These are phyloP conservation scores for Globisporangium cystogenes DNA, from an alignment of 352 stramenopile genomes.

Conservation along the genomic window DNA sequence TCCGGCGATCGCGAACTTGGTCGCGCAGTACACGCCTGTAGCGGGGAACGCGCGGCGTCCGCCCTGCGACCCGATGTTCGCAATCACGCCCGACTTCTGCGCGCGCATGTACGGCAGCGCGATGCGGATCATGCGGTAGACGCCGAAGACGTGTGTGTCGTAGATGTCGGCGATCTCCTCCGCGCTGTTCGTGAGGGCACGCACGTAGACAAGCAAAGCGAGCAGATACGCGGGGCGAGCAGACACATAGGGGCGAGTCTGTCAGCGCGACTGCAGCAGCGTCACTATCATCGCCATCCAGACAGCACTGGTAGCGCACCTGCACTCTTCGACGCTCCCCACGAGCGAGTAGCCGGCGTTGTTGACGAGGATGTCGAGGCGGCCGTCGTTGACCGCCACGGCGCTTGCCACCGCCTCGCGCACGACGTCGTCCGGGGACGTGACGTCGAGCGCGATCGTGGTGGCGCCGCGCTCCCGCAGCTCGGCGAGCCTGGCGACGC, in stretches of 20 bases:
- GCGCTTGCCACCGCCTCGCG: constrained; percentile 16
- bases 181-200: constrained; percentile 11
- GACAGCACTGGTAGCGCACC: not conserved
- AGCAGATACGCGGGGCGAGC: no score
- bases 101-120: constrained; percentile 36
- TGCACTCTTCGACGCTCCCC: constrained; percentile 16
- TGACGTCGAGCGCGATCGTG: constrained; percentile 33
- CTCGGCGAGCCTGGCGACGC: constrained; percentile 15
- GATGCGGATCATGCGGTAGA: constrained; percentile 22
- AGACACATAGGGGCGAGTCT: no score
- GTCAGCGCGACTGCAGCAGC: no score
- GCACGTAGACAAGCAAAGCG: no score
- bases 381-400: constrained; percentile 12
- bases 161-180: constrained; percentile 30
- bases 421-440: constrained; percentile 20
- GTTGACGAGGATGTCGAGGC: constrained; percentile 42
- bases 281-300: not conserved
- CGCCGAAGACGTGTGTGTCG: constrained; percentile 45
- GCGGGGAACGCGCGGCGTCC: constrained; percentile 23
- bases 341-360: constrained; percentile 36
- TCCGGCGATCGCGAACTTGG: constrained; percentile 35
- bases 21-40: constrained; percentile 29
- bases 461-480: constrained; percentile 21
- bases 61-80: constrained; percentile 32
- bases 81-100: constrained; percentile 27